Conservation (phyloP, 495 filamentous ascomycete species). For the Penicillium dipodomyicola region DNA sequence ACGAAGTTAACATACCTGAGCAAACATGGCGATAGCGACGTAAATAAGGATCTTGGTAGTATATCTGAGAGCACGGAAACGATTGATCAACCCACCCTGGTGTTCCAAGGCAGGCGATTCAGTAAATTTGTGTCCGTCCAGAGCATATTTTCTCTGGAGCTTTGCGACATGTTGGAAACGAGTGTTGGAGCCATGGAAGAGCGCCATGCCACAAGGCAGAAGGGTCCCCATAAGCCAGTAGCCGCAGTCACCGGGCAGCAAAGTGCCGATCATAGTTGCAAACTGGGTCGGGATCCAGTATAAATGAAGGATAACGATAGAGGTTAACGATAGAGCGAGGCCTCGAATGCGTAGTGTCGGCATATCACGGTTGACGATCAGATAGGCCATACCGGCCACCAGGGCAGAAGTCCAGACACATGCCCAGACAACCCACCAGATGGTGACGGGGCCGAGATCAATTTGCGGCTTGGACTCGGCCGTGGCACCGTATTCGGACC, state of each 20-base stretch:
- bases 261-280: slow-evolving; percentile 57
- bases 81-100: slow-evolving; percentile 22
- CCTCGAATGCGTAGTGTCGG: slow-evolving; percentile 64
- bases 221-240: slow-evolving; percentile 76
- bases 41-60: slow-evolving; percentile 26
- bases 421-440: slow-evolving; percentile 38
- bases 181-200: slow-evolving; percentile 68
- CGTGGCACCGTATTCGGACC: slow-evolving; percentile 36
- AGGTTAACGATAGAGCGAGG: slow-evolving; percentile 55
- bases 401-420: slow-evolving; percentile 56
- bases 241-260: slow-evolving; percentile 56
- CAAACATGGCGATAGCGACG: slow-evolving; percentile 29
- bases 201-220: slow-evolving; percentile 65
- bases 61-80: slow-evolving; percentile 34
- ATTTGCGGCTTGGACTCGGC: slow-evolving; percentile 29
- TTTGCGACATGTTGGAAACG: slow-evolving; percentile 64
- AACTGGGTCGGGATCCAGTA: slow-evolving; percentile 61
- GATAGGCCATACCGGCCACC: slow-evolving; percentile 49
- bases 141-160: slow-evolving; percentile 35
- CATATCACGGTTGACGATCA: slow-evolving; percentile 53
- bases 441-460: slow-evolving; percentile 27
- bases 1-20: slow-evolving; percentile 21
- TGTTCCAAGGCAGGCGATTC: slow-evolving; percentile 3
- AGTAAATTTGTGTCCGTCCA: slow-evolving; percentile 11
- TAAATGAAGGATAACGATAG: slow-evolving; percentile 60